A percentile compares a stretch with the other conserved stretches of the same genome.
These are phyloP conservation scores for Corinectria fuckeliana DNA, from an alignment of 2,329 filamentous ascomycete species.

Conservation along the genomic window DNA sequence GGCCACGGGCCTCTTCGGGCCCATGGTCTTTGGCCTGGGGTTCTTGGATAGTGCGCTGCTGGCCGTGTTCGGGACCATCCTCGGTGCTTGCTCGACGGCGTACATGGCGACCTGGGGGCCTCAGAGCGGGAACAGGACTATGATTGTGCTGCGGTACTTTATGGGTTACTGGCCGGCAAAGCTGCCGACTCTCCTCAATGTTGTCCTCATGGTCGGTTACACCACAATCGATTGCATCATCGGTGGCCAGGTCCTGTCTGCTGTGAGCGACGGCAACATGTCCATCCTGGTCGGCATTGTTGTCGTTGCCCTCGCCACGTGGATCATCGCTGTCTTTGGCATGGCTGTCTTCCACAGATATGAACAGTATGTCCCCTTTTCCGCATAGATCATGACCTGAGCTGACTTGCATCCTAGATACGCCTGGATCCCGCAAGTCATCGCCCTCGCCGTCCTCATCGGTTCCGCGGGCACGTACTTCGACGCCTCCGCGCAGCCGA, in stretches of 20 bases:
- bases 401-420: constrained; percentile 33
- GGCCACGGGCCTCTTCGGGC: constrained; percentile 73
- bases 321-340: constrained; percentile 70
- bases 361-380: constrained; percentile 53
- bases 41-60: constrained; percentile 76
- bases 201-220: constrained; percentile 77
- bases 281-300: constrained; percentile 78
- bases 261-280: constrained; percentile 69
- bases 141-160: constrained; percentile 80
- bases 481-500: constrained; percentile 69
- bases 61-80: constrained; percentile 76
- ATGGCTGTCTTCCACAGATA: constrained; percentile 69
- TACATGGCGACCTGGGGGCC: constrained; percentile 82
- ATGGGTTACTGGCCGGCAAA: constrained; percentile 68
- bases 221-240: constrained; percentile 80
- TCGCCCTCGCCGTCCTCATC: constrained; percentile 75
- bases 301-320: constrained; percentile 77
- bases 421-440: constrained; percentile 70
- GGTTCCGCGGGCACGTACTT: constrained; percentile 67
- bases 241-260: constrained; percentile 77
- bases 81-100: constrained; percentile 75
- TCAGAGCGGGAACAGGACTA: constrained; percentile 76
- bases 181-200: constrained; percentile 39
- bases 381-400: background rate
- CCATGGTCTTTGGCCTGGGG: constrained; percentile 72